Base-by-base conservation (phyloP, 805 yeast genomes). In the Vanderwaltozyma yarrowii region DNA sequence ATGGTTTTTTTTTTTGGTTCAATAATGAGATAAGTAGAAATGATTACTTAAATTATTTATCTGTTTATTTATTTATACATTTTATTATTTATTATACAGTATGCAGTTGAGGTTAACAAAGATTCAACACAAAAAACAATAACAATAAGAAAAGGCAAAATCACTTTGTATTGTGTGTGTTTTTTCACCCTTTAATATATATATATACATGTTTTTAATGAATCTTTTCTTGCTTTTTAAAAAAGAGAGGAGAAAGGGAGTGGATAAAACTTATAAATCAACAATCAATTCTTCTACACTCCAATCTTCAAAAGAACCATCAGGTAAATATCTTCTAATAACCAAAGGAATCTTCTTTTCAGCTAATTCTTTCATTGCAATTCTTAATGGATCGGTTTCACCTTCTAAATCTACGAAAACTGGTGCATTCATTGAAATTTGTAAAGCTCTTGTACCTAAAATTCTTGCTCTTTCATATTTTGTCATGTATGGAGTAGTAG, bases 401-500 rank as follows among this genome's bases (percentile, higher is more conserved):
- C 98, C 98, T 65, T 92, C 99, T 41, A 92, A 76, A 56, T 94
- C 98, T 30, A 92, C 98, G 57, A 92, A 73, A 3, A 92, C 97
- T 2, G 98, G 98, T 1, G 99, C 98, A 58, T 92, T 92, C 84
- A 92, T 83, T 20, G 96, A 86, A 52, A 92, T 89, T 64, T 92
- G 99, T 47, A 92, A 68, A 2, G 99, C 98, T 53, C 99, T 75
- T 10, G 99, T 92, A 20, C 99, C 99, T 54, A 92, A 73, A 44
- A 92, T 86, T 67, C 99, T 77, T 7, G 99, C 99, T 52, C 96
- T 76, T 69, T 92, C 99, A 61, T 92, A 92, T 59, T 94, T 92
- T 41, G 99, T 92, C 97, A 92, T 88, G 61, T 89, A 92, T 38
- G 99, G 99, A 5, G 99, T 92, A 12, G 99, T 92, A 20, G 87